phyloP scores from a whole-genome alignment of 164 flowering plant genomes.

The Malania oleifera region DNA sequence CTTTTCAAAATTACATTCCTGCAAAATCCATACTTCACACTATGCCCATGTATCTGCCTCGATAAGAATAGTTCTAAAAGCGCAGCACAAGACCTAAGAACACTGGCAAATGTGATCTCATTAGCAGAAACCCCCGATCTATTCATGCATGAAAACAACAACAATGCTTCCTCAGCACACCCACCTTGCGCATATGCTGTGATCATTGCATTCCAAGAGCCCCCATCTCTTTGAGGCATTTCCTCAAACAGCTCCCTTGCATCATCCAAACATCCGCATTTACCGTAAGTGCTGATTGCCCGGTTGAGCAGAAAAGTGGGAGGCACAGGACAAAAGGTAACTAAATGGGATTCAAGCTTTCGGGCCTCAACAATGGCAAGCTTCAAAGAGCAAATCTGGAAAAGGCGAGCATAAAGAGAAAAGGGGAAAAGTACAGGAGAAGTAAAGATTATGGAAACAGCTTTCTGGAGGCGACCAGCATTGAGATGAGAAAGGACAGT shows the following conservation, averaged over 20 bases:
- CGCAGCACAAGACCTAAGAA: conserved; percentile 42
- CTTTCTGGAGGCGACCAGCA: conserved; percentile 28
- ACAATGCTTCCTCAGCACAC: conserved; percentile 26
- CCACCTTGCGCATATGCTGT: conserved; percentile 40
- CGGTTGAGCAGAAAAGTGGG: conserved; percentile 44
- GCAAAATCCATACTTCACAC: conserved; percentile 40
- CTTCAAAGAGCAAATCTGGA: conserved; percentile 31
- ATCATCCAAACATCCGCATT: conserved; percentile 48
- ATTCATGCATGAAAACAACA: conserved; percentile 33
- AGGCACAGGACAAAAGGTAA: conserved; percentile 20
- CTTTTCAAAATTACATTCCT: conserved; percentile 55
- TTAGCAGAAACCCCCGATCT: conserved; percentile 27
- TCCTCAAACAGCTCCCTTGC: conserved; percentile 59
- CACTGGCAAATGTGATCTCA: conserved; percentile 57
- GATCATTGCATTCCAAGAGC: conserved; percentile 66
- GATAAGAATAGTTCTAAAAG: conserved; percentile 26
- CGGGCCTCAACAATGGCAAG: conserved; percentile 36
- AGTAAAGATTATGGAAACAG: conserved; percentile 36
- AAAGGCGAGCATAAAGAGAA: conserved; percentile 34
- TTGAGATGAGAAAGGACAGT: conserved; percentile 24
- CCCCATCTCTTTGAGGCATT: conserved; percentile 57
- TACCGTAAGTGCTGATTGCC: conserved; percentile 47
- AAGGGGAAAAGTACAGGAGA: conserved; percentile 27
- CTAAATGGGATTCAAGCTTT: conserved; percentile 42
- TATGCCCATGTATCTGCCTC: conserved; percentile 45